Percentiles rank a stretch among this genome's conserved stretches.
Evolutionary conservation across 345 rosid species (phyloP).

Genomic region (Anacardium occidentale): DNA sequence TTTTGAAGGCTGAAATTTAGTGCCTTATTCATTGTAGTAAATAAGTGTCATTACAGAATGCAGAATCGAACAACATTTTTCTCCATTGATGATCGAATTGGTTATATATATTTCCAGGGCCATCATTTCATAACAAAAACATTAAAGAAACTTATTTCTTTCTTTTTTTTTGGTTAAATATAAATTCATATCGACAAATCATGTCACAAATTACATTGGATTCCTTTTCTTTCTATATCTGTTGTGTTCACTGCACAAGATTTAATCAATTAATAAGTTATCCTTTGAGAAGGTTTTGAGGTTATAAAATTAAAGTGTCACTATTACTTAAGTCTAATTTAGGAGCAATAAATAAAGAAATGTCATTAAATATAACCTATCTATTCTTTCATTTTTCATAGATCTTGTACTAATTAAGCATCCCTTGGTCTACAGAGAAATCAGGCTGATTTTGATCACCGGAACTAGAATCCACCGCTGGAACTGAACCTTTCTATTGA

Average conservation of each 20-base stretch:
- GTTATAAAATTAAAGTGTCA: background rate
- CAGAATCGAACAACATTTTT: too few relatives aligned
- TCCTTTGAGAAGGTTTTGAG: background rate
- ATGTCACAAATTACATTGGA: too few relatives aligned
- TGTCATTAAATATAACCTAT: conserved; percentile 10
- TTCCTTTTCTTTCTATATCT: conserved; percentile 8
- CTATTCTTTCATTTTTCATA: conserved; percentile 1
- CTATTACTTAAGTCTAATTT: background rate
- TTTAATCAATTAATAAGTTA: background rate
- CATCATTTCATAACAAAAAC: too few relatives aligned
- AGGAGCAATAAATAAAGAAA: conserved; percentile 1
- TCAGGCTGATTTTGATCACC: conserved; percentile 76
- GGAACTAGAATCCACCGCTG: conserved; percentile 39
- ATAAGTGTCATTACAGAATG: too few relatives aligned
- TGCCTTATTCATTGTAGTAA: background rate
- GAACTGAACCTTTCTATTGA: conserved; percentile 41
- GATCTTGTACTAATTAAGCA: conserved; percentile 25
- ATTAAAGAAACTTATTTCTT: too few relatives aligned
- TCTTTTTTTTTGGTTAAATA: too few relatives aligned
- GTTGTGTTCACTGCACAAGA: background rate
- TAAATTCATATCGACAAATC: too few relatives aligned
- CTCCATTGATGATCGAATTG: too few relatives aligned
- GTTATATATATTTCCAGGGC: too few relatives aligned
- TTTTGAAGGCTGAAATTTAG: background rate
- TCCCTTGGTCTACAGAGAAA: conserved; percentile 44